These are phyloP conservation scores for Lichtheimia ramosa DNA, from an alignment of 371 early-diverging fungal genomes.

Conservation along the genomic window DNA sequence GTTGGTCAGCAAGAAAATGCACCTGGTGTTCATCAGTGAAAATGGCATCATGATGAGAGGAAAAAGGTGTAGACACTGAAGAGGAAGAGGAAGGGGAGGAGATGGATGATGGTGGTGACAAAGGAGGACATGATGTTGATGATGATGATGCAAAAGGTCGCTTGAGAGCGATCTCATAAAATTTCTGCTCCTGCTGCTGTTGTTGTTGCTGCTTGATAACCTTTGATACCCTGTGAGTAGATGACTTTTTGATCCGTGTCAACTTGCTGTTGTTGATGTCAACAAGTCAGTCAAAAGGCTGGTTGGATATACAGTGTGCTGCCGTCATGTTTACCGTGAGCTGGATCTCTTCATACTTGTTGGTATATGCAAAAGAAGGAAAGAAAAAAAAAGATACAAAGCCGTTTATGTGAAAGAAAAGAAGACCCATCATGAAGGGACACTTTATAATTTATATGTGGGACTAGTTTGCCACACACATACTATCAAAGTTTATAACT, in stretches of 20 bases:
- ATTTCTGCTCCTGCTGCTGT: conserved; percentile 6
- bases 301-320: neutral
- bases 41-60: neutral
- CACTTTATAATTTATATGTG: neutral
- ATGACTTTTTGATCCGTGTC: conserved; percentile 1
- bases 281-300: neutral
- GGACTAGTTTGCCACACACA: no score
- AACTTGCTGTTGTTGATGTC: neutral
- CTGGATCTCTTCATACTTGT: neutral
- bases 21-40: conserved; percentile 4
- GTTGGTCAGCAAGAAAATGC: conserved; percentile 20
- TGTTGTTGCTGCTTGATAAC: neutral
- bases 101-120: neutral
- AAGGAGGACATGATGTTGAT: conserved; percentile 2
- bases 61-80: no score
- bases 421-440: neutral
- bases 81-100: no score
- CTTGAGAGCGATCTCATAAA: conserved; percentile 11
- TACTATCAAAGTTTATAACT: no score
- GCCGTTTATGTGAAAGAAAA: conserved; percentile 1
- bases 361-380: neutral
- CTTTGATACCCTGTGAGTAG: neutral
- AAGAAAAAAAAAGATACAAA: neutral
- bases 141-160: conserved; percentile 1
- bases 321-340: neutral